Percentiles rank a stretch among this genome's conserved stretches.
Evolutionary conservation across 163 green algal genomes (phyloP).

Genomic region (Chlorella variabilis): DNA sequence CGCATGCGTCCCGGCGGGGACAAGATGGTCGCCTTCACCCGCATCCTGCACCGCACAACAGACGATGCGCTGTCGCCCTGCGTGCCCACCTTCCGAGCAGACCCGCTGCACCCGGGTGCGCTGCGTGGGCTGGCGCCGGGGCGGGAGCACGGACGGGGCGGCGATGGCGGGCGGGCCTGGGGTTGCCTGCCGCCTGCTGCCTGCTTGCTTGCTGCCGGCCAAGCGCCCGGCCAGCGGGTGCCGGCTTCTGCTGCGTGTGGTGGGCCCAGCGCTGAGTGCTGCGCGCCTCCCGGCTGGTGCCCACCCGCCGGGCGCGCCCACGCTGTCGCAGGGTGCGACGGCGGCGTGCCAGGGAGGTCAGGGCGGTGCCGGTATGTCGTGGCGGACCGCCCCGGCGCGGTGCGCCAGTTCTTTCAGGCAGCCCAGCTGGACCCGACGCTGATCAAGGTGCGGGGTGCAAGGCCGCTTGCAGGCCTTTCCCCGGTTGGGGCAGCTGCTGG

Average conservation of each 20-base stretch:
- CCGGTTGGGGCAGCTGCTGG: too few species aligned
- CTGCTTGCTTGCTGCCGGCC: too few species aligned
- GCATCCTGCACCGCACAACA: conserved; percentile 89
- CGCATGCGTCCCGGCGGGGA: conserved; percentile 52
- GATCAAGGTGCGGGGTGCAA: conserved; percentile 58
- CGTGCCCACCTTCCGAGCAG: neutral
- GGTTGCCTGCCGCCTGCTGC: too few species aligned
- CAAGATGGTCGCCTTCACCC: conserved; percentile 83
- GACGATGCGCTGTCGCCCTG: conserved; percentile 83
- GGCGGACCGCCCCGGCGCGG: conserved; percentile 88
- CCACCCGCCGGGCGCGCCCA: too few species aligned
- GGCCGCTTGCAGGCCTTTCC: too few species aligned
- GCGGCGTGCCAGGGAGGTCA: conserved; percentile 57
- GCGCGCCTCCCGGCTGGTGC: too few species aligned
- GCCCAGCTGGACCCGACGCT: conserved; percentile 57
- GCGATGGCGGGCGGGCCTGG: too few species aligned
- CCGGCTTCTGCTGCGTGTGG: too few species aligned
- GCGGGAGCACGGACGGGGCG: neutral
- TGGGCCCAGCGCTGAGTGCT: too few species aligned
- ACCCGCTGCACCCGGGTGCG: neutral
- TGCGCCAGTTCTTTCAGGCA: conserved; percentile 85
- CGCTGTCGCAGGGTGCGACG: neutral
- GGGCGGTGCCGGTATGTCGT: conserved; percentile 95
- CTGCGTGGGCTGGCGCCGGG: neutral
- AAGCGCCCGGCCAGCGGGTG: too few species aligned